These are phyloP conservation scores for Acanthamoeba triangularis DNA, from an alignment of 208 protist genomes.

Conservation along the genomic window DNA sequence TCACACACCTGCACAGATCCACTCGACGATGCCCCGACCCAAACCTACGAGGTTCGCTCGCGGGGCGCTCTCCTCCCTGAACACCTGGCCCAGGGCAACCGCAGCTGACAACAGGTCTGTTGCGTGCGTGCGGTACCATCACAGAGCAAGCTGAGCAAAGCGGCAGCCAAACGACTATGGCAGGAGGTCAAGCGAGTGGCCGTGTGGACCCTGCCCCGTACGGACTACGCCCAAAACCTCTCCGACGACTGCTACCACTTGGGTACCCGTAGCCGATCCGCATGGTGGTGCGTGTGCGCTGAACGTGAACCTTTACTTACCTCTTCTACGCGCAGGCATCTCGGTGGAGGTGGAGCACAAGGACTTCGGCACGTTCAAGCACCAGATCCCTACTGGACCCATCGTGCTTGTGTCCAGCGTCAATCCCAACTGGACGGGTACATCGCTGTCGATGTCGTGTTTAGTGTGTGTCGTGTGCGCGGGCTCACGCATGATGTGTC, in stretches of 20 bases:
- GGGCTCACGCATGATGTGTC: no score
- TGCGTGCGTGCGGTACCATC: not conserved
- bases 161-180: conserved; percentile 1
- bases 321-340: not conserved
- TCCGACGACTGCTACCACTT: conserved; percentile 66
- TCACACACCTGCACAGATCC: not conserved
- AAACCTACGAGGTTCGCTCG: not conserved
- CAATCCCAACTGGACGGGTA: not conserved
- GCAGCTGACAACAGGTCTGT: not conserved
- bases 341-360: conserved; percentile 57
- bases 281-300: no score
- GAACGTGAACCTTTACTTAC: no score
- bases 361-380: conserved; percentile 42
- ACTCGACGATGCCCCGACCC: not conserved
- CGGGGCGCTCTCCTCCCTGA: no score
- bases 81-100: no score
- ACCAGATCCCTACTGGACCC: conserved; percentile 27
- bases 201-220: conserved; percentile 24
- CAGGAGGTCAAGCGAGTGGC: conserved; percentile 21
- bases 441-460: not conserved
- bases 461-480: not conserved
- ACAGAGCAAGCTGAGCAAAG: conserved; percentile 49
- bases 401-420: not conserved
- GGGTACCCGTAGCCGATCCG: not conserved
- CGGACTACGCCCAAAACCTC: conserved; percentile 25